phyloP scores from a whole-genome alignment of 257 asterid species.

The Fraxinus anomala region DNA sequence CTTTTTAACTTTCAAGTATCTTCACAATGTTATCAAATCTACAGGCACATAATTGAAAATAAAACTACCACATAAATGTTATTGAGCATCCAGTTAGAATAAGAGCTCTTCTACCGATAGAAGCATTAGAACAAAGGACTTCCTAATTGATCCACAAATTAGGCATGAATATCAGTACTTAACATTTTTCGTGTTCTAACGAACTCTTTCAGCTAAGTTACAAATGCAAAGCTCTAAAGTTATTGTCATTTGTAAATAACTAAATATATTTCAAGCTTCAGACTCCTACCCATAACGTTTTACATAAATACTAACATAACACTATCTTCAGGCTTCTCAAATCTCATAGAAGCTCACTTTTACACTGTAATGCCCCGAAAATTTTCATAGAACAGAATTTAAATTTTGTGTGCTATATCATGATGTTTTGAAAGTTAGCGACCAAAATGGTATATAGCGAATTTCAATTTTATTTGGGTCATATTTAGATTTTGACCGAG shows the following conservation, averaged over 20 bases:
- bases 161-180: background rate
- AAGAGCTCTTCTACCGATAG: background rate
- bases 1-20: too few species aligned
- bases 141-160: background rate
- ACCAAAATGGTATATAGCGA: too few species aligned
- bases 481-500: too few species aligned
- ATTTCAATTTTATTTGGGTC: too few species aligned
- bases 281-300: background rate
- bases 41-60: background rate
- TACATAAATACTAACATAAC: background rate
- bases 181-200: background rate
- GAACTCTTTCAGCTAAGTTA: background rate
- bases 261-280: too few species aligned
- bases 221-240: background rate
- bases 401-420: too few species aligned
- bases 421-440: too few species aligned
- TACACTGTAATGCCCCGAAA: too few species aligned
- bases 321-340: background rate
- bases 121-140: background rate
- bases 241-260: background rate
- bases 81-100: background rate
- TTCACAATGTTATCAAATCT: background rate
- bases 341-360: too few species aligned
- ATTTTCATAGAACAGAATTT: too few species aligned
- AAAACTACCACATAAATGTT: background rate